Conservation (phyloP, 371 early-diverging fungal species). For the Lichtheimia ramosa region DNA sequence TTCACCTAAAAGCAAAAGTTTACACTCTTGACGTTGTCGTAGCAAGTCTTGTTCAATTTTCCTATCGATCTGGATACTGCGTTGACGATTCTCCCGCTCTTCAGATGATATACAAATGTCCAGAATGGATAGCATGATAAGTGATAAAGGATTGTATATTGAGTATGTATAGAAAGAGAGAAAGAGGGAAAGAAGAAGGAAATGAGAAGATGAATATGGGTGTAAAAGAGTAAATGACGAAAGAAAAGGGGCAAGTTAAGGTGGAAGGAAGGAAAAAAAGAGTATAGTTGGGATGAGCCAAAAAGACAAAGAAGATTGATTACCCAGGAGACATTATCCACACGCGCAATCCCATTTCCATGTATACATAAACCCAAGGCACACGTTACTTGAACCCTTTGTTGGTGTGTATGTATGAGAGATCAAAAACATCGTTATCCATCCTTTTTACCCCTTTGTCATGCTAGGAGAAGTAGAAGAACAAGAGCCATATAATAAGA, state of each 20-base stretch:
- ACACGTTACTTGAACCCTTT: neutral
- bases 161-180: conserved; percentile 6
- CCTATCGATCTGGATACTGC: conserved; percentile 57
- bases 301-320: neutral
- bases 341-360: neutral
- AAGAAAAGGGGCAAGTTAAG: conserved; percentile 1
- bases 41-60: conserved; percentile 53
- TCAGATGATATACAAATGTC: conserved; percentile 58
- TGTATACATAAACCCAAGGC: neutral
- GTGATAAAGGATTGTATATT: neutral
- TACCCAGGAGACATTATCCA: neutral
- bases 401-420: neutral
- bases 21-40: conserved; percentile 59
- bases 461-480: neutral
- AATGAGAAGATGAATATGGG: neutral
- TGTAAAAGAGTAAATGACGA: neutral
- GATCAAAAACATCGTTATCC: neutral
- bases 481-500: neutral
- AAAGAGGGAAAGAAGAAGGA: conserved; percentile 1
- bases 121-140: conserved; percentile 27
- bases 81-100: conserved; percentile 48
- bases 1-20: conserved; percentile 61
- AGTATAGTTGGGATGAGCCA: neutral
- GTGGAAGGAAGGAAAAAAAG: conserved; percentile 7
- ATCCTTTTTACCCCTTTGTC: no score